Base-by-base conservation (phyloP, 208 protist genomes). In the Trypanosoma theileri region DNA sequence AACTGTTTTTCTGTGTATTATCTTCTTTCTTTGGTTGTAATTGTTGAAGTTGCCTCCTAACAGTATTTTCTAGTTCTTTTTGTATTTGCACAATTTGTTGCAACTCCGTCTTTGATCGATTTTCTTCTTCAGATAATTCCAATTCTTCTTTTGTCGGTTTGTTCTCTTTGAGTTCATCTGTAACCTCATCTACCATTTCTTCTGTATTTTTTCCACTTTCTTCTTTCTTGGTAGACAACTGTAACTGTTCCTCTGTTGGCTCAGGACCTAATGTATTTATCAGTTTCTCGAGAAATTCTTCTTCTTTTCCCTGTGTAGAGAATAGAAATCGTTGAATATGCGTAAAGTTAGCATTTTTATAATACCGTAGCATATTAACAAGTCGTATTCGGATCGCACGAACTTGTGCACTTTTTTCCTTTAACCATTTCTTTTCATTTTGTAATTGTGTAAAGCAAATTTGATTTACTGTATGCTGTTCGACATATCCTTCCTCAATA, bases 231-330 rank as follows among this genome's bases (percentile, higher is more conserved):
- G 3, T 26, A 13, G 17, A 44, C 1, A 17, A n/a, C n/a, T 50
- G 12, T 48, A 66, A 12, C n/a, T 66, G 16, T 12, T 50, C 24
- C n/a, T 19, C 28, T 6, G 48, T 66, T 24, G 61, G 61, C 12
- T 66, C 48, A 22, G 61, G 61, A 13, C 61, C 61, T 21, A 66
- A 35, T 41, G 44, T 31, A 17, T 10, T 19, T 21, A 61, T 21
- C 12, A 66, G 4, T 56, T 66, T 44, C 12, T 24, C 21, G 3
- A 66, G 12, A 24, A 28, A 22, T 41, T 66, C 19, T 45, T 66
- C 60, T 26, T 66, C 61, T 53, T 61, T 44, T 17, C 61, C 61
- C 3, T 66, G 45, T 22, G 14, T 66, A 31, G 31, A 46, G 19
- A 42, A 11, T n/a, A 66, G 14, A n/a, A 51, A 44, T 21, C 52